Evolutionary conservation across 768 basidiomycete species (phyloP), one percentile per base, ranked within the genome.

Genomic region (Hericium erinaceus): DNA sequence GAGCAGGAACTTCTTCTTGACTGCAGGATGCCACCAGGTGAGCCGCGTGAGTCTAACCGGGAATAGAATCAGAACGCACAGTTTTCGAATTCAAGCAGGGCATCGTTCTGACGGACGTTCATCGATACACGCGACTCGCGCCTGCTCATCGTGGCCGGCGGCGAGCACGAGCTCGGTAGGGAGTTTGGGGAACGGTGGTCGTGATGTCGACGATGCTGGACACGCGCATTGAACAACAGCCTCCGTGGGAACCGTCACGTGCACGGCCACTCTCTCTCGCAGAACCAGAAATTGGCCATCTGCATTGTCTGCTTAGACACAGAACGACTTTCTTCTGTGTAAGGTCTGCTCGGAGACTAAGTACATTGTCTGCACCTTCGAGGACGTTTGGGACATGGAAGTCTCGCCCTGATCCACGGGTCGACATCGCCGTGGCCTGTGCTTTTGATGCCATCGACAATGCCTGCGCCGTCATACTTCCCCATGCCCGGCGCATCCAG

Each of bases 1-100:
- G 59, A 91, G 84, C 20, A 92, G 77, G 66, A 91, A 92, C 74
- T 90, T 92, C 83, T 89, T 90, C 84, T 92, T 92, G 77, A 92
- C 90, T 92, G 68, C 46, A 56, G 61, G 61, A 71, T 62, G 68
- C 70, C 70, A 77, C 38, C 33, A 70, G 66, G 52, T 18, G 61
- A 68, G 51, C 67, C 57, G 18, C 15, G 11, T 39, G 54, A 40
- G 55, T 41, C 55, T 59, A 57, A 54, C 59, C 55, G 52, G 39
- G 49, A 60, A 61, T 50, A 58, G 53, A 33, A 33, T 33, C 28
- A 33, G 52, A 41, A 79, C 89, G 65, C 70, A 92, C 89, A 90
- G 66, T 80, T 87, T 73, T 92, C 90, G 65, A 90, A 91, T 67
- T 92, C 90, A 60, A 85, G 78, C 46, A 92, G 75, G 50, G 89